Conservation (phyloP, 1,284 basidiomycete species). For the Ganoderma resinaceum region DNA sequence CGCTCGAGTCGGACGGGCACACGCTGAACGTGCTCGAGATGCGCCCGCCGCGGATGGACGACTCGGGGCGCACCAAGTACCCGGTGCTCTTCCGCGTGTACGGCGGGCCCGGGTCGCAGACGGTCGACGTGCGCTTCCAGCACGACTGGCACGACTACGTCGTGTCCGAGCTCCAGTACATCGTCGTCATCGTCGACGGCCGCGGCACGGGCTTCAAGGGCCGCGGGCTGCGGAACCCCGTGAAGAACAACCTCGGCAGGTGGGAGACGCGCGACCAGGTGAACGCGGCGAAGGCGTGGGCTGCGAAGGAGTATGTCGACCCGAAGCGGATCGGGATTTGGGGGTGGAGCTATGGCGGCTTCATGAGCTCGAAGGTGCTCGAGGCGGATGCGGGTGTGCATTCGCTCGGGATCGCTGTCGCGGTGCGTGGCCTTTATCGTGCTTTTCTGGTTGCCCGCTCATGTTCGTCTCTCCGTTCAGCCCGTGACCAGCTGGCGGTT, state of each 20-base stretch:
- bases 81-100: conserved; percentile 90
- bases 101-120: conserved; percentile 89
- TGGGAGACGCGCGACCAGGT: conserved; percentile 91
- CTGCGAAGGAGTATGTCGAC: conserved; percentile 80
- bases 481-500: conserved; percentile 88
- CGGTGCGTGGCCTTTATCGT: conserved; percentile 57
- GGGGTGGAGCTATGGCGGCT: conserved; percentile 97
- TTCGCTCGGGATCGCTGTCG: conserved; percentile 88
- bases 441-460: not conserved
- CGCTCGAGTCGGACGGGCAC: conserved; percentile 81
- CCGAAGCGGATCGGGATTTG: conserved; percentile 88
- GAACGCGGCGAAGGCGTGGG: conserved; percentile 83
- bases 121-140: conserved; percentile 69
- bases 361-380: conserved; percentile 91
- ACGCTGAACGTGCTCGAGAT: conserved; percentile 91
- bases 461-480: conserved; percentile 41
- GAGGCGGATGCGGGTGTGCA: conserved; percentile 89
- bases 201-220: conserved; percentile 96
- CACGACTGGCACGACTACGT: conserved; percentile 91
- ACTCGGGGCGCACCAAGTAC: conserved; percentile 91
- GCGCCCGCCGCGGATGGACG: conserved; percentile 91
- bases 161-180: conserved; percentile 82
- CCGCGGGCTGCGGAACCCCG: conserved; percentile 79
- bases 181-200: conserved; percentile 90
- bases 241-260: conserved; percentile 86